Evolutionary conservation across 2,329 filamentous ascomycete genomes (phyloP), one percentile per base, ranked within the genome.

Genomic region (Stagonosporopsis vannaccii): DNA sequence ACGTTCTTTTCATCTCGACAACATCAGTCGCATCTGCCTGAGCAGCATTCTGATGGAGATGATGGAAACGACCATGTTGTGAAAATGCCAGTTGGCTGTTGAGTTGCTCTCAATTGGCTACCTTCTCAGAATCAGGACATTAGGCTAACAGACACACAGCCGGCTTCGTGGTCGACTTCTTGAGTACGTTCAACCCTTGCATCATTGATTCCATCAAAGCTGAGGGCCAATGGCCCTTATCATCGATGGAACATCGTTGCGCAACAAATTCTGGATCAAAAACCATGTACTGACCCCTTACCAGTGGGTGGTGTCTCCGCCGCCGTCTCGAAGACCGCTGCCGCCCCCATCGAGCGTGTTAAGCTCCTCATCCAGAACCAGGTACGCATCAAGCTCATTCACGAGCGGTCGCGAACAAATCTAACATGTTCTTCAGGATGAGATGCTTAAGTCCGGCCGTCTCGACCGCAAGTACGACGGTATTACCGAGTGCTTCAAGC

Each of bases 291-390:
- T 84, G 76, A 84, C 77, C 51, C 51, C 58, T 68, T 72, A 71
- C 76, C 74, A 96, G 92, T 99, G 95, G 95, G 95, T 90, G 95
- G 95, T 97, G 90, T 99, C 75, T 97, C 95, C 79, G 95, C 95
- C 83, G 95, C 95, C 83, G 93, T 99, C 90, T 99, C 95, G 81
- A 99, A 99, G 92, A 99, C 95, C 74, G 95, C 95, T 79, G 95
- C 95, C 80, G 95, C 95, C 84, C 95, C 95, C 84, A 99, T 99
- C 77, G 95, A 99, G 93, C 95, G 95, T 92, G 90, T 99, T 85
- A 99, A 99, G 93, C 95, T 99, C 80, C 91, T 99, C 79, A 96
- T 99, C 86, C 95, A 99, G 88, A 99, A 99, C 87, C 95, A 99
- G 90, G 93, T 97, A 88, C 71, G 92, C 49, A 44, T 85, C 51